phyloP scores from a whole-genome alignment of 768 basidiomycete genomes.

The Lyophyllum decastes region DNA sequence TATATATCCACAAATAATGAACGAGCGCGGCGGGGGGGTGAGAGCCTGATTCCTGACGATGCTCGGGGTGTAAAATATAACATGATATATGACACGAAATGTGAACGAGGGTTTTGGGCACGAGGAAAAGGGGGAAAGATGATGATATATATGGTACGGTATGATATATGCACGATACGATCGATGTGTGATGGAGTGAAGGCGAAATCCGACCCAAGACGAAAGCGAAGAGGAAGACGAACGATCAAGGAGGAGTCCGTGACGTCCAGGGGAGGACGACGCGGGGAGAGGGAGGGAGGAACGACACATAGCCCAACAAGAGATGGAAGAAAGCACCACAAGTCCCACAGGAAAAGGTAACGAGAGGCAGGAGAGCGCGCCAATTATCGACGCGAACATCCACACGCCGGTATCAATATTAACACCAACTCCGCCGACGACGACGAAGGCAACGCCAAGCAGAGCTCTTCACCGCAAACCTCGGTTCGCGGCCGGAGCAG shows the following conservation, averaged over 20 bases:
- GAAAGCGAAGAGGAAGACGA: background rate
- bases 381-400: too few relatives aligned
- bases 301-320: background rate
- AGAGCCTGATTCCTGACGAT: background rate
- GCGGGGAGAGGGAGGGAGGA: background rate
- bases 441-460: too few relatives aligned
- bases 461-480: too few relatives aligned
- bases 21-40: background rate
- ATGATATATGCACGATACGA: background rate
- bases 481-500: too few relatives aligned
- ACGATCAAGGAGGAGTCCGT: background rate
- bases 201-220: background rate
- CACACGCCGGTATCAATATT: too few relatives aligned
- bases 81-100: background rate
- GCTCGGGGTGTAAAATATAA: background rate
- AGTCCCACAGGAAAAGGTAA: background rate
- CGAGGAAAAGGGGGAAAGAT: too few relatives aligned
- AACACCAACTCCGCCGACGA: too few relatives aligned
- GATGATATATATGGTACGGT: background rate
- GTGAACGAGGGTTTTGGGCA: background rate
- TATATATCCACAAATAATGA: background rate
- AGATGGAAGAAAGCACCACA: background rate
- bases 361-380: background rate
- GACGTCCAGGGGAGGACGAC: background rate
- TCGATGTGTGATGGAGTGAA: background rate